These are phyloP conservation scores for Cystobasidiaceae sp. DNA, from an alignment of 1,284 basidiomycete genomes.

Conservation along the genomic window DNA sequence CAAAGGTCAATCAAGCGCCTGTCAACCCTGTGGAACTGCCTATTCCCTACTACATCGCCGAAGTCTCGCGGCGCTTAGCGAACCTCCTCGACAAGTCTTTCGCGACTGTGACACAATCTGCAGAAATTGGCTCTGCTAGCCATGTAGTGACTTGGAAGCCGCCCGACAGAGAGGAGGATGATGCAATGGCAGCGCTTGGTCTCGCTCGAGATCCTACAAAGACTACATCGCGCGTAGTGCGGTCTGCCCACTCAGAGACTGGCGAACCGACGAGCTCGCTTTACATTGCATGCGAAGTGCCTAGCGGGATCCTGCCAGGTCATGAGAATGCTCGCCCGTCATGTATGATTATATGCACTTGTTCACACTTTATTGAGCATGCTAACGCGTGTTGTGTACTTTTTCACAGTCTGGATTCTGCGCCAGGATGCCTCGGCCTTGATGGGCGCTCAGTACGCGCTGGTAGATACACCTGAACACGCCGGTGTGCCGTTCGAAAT, in stretches of 20 bases:
- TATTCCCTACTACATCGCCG: not conserved
- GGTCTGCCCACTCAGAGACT: not conserved
- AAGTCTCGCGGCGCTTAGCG: not conserved
- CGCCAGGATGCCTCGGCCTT: not conserved
- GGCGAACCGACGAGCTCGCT: not conserved
- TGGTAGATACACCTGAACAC: not conserved
- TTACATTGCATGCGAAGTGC: constrained; percentile 24
- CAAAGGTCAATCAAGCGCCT: not conserved
- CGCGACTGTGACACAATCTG: not conserved
- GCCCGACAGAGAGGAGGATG: constrained; percentile 18
- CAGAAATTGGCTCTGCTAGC: not conserved
- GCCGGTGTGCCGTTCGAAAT: constrained; percentile 5
- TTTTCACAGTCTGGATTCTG: constrained; percentile 9
- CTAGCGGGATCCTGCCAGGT: not conserved
- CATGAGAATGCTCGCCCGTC: not conserved
- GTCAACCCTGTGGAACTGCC: constrained; percentile 4
- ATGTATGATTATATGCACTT: not conserved
- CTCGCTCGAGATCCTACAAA: constrained; percentile 28
- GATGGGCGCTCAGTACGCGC: not conserved
- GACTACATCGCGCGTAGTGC: constrained; percentile 12
- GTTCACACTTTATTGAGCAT: too few relatives aligned
- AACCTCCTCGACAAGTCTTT: constrained; percentile 1
- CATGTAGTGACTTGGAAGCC: constrained; percentile 11
- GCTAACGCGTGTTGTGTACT: not conserved
- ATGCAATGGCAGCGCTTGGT: constrained; percentile 20